Evolutionary conservation across 106 monocot species (phyloP).

Genomic region (Dendrobium huoshanense): DNA sequence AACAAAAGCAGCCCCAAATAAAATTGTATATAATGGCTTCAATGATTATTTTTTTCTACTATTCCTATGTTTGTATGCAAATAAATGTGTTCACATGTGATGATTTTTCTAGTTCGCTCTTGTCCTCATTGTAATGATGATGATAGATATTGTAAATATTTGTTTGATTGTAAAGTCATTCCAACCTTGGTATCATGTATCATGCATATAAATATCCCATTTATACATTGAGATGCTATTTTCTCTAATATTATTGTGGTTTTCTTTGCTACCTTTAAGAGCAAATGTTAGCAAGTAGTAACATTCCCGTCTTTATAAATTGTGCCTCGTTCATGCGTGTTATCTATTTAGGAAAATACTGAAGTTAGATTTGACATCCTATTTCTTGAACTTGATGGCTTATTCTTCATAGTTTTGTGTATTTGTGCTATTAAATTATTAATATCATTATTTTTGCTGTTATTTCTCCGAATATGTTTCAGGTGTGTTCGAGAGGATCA

Average conservation of each 20-base stretch:
- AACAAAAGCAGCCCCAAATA: background rate
- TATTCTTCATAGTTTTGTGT: background rate
- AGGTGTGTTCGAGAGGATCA: slow-evolving; percentile 89
- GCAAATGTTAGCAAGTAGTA: background rate
- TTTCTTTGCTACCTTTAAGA: background rate
- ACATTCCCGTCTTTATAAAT: background rate
- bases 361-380: background rate
- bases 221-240: background rate
- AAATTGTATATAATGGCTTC: background rate
- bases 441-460: background rate
- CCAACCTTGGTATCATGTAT: background rate
- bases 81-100: background rate
- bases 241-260: background rate
- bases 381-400: background rate
- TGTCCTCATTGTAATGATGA: background rate
- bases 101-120: background rate
- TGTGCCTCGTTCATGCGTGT: background rate
- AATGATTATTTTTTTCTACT: background rate
- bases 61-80: slow-evolving; percentile 1
- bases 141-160: background rate
- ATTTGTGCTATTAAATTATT: background rate
- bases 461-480: slow-evolving; percentile 2
- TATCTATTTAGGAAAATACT: background rate
- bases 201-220: background rate
- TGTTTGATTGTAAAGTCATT: background rate